Percentiles rank a stretch among this genome's conserved stretches.
Evolutionary conservation across 495 filamentous ascomycete species (phyloP).

Genomic region (Bacidia gigantensis): DNA sequence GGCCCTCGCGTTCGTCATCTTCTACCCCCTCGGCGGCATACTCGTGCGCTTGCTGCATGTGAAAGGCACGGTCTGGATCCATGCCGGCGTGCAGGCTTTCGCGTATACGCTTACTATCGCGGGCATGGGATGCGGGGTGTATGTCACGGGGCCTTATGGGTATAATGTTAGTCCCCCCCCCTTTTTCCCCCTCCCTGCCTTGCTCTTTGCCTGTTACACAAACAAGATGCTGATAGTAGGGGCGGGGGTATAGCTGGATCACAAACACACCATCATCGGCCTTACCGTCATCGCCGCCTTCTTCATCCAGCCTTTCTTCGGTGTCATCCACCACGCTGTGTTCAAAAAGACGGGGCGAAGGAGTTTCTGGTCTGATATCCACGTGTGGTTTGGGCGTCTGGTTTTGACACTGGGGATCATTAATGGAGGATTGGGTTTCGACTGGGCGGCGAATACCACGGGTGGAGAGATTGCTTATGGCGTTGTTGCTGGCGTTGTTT

Average conservation of each 20-base stretch:
- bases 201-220: too few species aligned
- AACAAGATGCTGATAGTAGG: too few species aligned
- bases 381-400: conserved; percentile 57
- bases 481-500: conserved; percentile 43
- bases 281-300: conserved; percentile 43
- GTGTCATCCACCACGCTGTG: conserved; percentile 45
- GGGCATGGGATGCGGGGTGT: conserved; percentile 50
- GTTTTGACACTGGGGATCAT: conserved; percentile 51
- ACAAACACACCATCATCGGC: conserved; percentile 39
- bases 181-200: too few species aligned
- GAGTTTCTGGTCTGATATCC: conserved; percentile 40
- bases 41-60: conserved; percentile 29
- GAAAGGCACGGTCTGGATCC: conserved; percentile 27
- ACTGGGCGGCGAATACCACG: conserved; percentile 29
- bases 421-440: conserved; percentile 57
- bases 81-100: conserved; percentile 45
- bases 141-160: conserved; percentile 25
- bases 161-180: conserved; percentile 20
- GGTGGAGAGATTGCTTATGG: conserved; percentile 43
- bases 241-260: neutral
- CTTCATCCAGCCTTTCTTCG: conserved; percentile 51
- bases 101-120: conserved; percentile 41
- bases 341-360: conserved; percentile 38
- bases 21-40: conserved; percentile 35
- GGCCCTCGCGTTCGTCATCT: conserved; percentile 24